Base-by-base conservation (phyloP, 257 asterid genomes). In the Penstemon barbatus region DNA sequence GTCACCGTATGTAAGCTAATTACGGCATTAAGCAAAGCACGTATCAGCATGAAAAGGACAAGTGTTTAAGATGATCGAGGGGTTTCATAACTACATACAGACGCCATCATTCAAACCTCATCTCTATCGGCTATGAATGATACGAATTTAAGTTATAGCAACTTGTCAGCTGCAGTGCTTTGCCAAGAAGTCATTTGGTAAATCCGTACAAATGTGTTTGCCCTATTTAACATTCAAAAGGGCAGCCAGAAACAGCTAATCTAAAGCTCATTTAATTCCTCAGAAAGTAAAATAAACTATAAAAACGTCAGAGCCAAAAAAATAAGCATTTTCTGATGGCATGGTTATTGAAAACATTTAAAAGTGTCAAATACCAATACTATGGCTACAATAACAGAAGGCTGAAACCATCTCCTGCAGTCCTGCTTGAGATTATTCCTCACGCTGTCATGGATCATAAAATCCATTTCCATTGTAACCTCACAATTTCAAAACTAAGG, bases 391-490 rank as follows among this genome's bases (percentile, higher is more conserved):
- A 62, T 15, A 5, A 25, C 53, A 50, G 49, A 58, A 58, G 25
- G 57, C 63, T 25, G 43, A 8, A 48, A 43, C 40, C 56, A 9
- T 59, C 8, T 55, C 18, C 12, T n/a, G n/a, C n/a, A n/a, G n/a
- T n/a, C n/a, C n/a, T 50, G 41, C 63, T 66, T 19, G 38, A 74
- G 49, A 62, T 15, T 68, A 61, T 68, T 46, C 67, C 37, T 37
- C 53, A 8, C 44, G 25, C 40, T 12, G 56, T 25, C 33, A 49
- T 63, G 8, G 59, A 69, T 41, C 58, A 40, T 6, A 36, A 48
- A 45, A 69, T 57, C 51, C 41, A 62, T 52, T 66, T 69, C 48
- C 48, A 41, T 19, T 56, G 12, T n/a, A 19, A 56, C 36, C 38
- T 62, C 57, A 53, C 3, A 42, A 38, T 18, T 43, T 25, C 55